Base-by-base conservation (phyloP, 805 yeast genomes). In the Pichia paraexigua region DNA sequence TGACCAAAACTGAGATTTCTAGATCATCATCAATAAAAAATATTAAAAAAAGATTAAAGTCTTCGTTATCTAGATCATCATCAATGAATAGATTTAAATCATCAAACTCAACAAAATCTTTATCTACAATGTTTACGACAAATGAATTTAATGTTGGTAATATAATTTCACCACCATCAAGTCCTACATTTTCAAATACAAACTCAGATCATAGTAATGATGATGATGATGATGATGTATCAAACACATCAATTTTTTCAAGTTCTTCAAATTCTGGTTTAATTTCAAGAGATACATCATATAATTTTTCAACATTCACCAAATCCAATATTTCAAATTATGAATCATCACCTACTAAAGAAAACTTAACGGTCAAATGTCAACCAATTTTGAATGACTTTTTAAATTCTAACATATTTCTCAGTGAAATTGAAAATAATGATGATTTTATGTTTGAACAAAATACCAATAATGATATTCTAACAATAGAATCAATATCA, bases 1-100 rank as follows among this genome's bases (percentile, higher is more conserved):
- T 52, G 13, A 28, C 56, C n/a, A 49, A 56, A 7, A 17, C 20
- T 35, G 39, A 17, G 2, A 53, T 62, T 42, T 54, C 52, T 39
- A 52, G 46, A 20, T 18, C 43, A 11, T 24, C 45, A 15, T 52
- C 32, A 28, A 46, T 48, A 6, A 45, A 30, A 15, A 48, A 45
- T 43, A 18, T 52, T 10, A 52, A n/a, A 22, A 44, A 20, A 35
- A 45, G 54, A 17, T 37, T 52, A 9, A 43, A 32, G 37, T 48
- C 52, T 10, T 27, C 49, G 12, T 37, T 40, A 11, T 40, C 41
- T 20, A 40, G 28, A 25, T 27, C 44, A 4, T 22, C 30, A 12
- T 32, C 45, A 18, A 40, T 20, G 9, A 20, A 20, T 20, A 40
- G 20, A 20, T 40, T 40, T 17, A 40, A 40, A 20, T 41, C 22